Evolutionary conservation across 768 basidiomycete genomes (phyloP), one percentile per base, ranked within the genome.

Genomic region (Mycena maculata): DNA sequence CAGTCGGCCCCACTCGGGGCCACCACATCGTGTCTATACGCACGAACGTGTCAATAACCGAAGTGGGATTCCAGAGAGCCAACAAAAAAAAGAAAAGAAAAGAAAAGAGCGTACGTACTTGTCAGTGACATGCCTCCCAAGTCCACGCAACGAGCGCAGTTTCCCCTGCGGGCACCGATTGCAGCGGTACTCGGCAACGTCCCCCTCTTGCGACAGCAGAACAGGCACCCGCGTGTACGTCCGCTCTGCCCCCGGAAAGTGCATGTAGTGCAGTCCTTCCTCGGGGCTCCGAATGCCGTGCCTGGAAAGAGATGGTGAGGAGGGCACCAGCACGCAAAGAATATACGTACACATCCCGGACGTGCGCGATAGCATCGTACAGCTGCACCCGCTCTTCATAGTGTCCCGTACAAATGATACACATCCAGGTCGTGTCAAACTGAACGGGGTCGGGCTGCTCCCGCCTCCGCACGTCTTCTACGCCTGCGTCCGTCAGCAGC

Each of bases 331-430:
- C n/a, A n/a, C n/a, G n/a, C n/a, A 20, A 7, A 6, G 8, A 13
- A 7, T 15, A 5, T 2, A 64, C 63, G 57, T 22, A 69, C 68
- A 4, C 18, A 9, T 9, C 31, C n/a, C 20, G 38, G 6, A 64
- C 50, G 54, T 71, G 70, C n/a, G 44, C 39, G 15, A 68, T 47
- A n/a, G 49, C 71, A 36, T 23, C 27, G 9, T 18, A 13, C 6
- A 68, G 64, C 22, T 52, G 39, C 23, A 61, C 61, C 9, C 63
- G 66, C 15, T 33, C 45, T 11, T 68, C 60, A 23, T 70, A 73
- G 57, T 74, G 74, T 8, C 25, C 50, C 23, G 72, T 38, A 45
- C 69, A 75, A 27, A 71, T 38, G 16, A 63, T 57, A 52, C 71
- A 73, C 13, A 49, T 42, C 73, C 73, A 72, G 22, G 68, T 52